phyloP scores from a whole-genome alignment of 2,329 filamentous ascomycete species.

The Thielaviopsis populi region DNA sequence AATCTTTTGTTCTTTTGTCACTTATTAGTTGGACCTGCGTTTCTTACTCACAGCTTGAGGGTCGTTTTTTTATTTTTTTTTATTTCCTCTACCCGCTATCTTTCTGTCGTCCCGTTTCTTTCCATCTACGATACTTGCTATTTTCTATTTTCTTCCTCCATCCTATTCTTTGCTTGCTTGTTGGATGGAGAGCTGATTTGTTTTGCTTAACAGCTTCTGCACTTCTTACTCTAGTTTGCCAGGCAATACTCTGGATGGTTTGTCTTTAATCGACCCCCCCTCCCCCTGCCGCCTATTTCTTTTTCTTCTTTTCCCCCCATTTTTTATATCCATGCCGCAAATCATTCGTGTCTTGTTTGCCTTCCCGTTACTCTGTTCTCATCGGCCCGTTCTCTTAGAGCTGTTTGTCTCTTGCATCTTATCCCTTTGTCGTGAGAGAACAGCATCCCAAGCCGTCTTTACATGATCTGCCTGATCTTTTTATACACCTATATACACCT shows the following conservation, averaged over 20 bases:
- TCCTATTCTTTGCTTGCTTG: background rate
- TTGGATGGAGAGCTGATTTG: background rate
- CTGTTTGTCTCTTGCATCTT: background rate
- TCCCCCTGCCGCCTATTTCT: background rate
- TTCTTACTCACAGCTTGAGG: background rate
- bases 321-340: conserved; percentile 5
- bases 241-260: background rate
- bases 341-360: background rate
- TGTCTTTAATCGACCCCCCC: background rate
- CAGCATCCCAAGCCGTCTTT: background rate
- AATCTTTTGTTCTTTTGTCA: conserved; percentile 8
- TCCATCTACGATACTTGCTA: conserved; percentile 32
- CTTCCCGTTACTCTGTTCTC: background rate
- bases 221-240: background rate
- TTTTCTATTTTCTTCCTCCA: conserved; percentile 43
- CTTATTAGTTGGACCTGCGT: conserved; percentile 1
- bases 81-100: background rate
- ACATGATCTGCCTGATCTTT: background rate
- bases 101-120: background rate
- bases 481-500: background rate
- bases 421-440: background rate
- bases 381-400: background rate
- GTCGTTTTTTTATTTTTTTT: background rate
- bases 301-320: background rate
- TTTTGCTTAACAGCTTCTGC: background rate